Evolutionary conservation across 2,329 filamentous ascomycete species (phyloP).

Genomic region (Fusarium anguioides): DNA sequence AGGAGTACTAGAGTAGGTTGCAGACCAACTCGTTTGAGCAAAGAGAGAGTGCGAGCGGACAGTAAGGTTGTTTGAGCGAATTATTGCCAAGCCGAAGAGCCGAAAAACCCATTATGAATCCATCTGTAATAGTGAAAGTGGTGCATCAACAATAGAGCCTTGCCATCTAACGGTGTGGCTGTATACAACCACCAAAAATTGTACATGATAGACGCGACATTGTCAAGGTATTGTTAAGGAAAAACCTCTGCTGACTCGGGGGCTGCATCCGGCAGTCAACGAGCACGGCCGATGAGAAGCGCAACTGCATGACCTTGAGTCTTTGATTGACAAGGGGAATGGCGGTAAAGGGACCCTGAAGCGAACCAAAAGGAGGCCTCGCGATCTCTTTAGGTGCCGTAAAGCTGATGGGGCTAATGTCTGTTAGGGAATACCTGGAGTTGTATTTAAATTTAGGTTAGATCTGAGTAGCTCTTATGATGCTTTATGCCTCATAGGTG

Average conservation of each 20-base stretch:
- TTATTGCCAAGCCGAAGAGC: constrained; percentile 25
- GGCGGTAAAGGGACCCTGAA: constrained; percentile 35
- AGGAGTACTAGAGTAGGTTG: constrained; percentile 7
- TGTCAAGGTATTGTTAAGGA: constrained; percentile 29
- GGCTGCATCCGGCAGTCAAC: constrained; percentile 26
- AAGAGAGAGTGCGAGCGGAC: neutral
- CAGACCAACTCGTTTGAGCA: constrained; percentile 22
- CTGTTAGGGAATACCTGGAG: no score
- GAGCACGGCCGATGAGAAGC: constrained; percentile 34
- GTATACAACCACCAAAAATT: constrained; percentile 16
- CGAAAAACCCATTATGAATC: constrained; percentile 12
- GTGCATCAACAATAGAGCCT: constrained; percentile 23
- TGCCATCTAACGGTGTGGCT: constrained; percentile 10
- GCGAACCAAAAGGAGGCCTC: constrained; percentile 8
- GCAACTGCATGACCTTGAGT: neutral
- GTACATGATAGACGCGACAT: neutral
- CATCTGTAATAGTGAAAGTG: constrained; percentile 21
- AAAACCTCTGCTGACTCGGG: constrained; percentile 5
- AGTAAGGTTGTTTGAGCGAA: constrained; percentile 40
- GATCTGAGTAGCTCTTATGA: no score
- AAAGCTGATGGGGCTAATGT: no score
- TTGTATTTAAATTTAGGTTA: no score
- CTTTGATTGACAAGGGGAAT: constrained; percentile 20
- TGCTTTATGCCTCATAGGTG: no score
- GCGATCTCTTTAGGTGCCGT: no score